Evolutionary conservation across 306 rosid genomes (phyloP).

Genomic region (Lathyrus oleraceus): DNA sequence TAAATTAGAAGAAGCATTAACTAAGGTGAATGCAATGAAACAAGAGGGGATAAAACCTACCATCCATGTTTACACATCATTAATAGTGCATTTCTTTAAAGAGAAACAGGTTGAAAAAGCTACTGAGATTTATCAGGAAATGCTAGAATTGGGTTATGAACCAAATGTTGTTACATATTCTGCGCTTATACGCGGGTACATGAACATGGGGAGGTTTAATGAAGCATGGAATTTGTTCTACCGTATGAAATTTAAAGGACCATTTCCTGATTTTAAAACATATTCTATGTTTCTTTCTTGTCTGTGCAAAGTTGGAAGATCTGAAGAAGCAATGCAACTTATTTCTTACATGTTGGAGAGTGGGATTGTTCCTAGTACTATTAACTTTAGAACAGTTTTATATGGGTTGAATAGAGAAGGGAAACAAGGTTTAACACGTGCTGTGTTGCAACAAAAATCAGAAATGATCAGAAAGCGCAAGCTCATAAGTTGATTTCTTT

Average conservation of each 20-base stretch:
- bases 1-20: constrained; percentile 63
- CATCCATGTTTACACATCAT: constrained; percentile 78
- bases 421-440: constrained; percentile 62
- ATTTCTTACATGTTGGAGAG: constrained; percentile 61
- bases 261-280: constrained; percentile 74
- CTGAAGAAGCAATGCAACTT: constrained; percentile 78
- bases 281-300: constrained; percentile 76
- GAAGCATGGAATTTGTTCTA: constrained; percentile 77
- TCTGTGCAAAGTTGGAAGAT: constrained; percentile 65
- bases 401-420: constrained; percentile 84
- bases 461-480: constrained; percentile 63
- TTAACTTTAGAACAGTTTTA: constrained; percentile 72
- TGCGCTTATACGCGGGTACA: constrained; percentile 67
- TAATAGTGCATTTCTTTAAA: constrained; percentile 65
- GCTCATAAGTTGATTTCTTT: constrained; percentile 40
- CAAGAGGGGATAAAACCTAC: constrained; percentile 57
- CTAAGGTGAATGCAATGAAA: constrained; percentile 68
- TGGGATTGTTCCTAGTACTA: constrained; percentile 78
- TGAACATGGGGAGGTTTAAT: constrained; percentile 57
- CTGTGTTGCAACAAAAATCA: constrained; percentile 60
- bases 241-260: constrained; percentile 70
- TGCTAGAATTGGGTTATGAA: constrained; percentile 67
- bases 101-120: constrained; percentile 66
- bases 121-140: constrained; percentile 50
- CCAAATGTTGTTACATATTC: constrained; percentile 74